Conservation (phyloP, 225 moss, liverwort and hornwort genomes). For the Bryum argenteum region DNA sequence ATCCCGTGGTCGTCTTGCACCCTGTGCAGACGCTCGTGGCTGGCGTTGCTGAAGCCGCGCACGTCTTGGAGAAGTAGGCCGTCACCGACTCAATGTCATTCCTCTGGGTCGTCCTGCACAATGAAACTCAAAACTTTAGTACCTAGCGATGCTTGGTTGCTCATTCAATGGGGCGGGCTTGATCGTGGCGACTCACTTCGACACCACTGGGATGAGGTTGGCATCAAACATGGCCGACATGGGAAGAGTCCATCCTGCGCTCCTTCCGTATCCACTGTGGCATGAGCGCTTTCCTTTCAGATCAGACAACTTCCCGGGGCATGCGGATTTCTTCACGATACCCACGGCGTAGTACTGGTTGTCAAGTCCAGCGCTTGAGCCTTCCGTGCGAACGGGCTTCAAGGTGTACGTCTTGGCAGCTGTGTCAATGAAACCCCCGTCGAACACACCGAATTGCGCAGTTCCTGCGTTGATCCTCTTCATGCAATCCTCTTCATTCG, state of each 20-base stretch:
- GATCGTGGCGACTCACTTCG: slow-evolving; percentile 25
- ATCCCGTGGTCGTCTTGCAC: slow-evolving; percentile 34
- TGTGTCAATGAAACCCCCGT: slow-evolving; percentile 34
- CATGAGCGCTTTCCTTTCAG: slow-evolving; percentile 51
- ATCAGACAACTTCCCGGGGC: slow-evolving; percentile 27
- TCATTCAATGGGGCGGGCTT: too few relatives aligned
- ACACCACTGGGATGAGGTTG: slow-evolving; percentile 42
- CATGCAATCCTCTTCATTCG: slow-evolving; percentile 36
- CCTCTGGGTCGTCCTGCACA: slow-evolving; percentile 12
- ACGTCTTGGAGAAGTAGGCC: slow-evolving; percentile 42
- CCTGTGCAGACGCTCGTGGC: slow-evolving; percentile 36
- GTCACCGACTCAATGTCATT: slow-evolving; percentile 52
- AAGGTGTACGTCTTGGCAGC: slow-evolving; percentile 23
- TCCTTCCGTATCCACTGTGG: slow-evolving; percentile 54
- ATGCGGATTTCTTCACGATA: slow-evolving; percentile 25
- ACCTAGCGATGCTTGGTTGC: too few relatives aligned
- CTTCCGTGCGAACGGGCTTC: slow-evolving; percentile 41
- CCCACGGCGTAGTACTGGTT: slow-evolving; percentile 44
- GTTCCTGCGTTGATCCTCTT: slow-evolving; percentile 31
- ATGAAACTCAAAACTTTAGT: too few relatives aligned
- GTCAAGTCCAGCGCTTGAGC: slow-evolving; percentile 33
- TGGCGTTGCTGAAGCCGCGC: slow-evolving; percentile 36
- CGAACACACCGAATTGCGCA: slow-evolving; percentile 29
- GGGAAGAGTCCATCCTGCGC: slow-evolving; percentile 55
- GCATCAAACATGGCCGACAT: slow-evolving; percentile 37